A percentile compares a stretch with the other conserved stretches of the same genome.
Conservation (phyloP, 163 green algal species). For the Scenedesmus sp. region DNA sequence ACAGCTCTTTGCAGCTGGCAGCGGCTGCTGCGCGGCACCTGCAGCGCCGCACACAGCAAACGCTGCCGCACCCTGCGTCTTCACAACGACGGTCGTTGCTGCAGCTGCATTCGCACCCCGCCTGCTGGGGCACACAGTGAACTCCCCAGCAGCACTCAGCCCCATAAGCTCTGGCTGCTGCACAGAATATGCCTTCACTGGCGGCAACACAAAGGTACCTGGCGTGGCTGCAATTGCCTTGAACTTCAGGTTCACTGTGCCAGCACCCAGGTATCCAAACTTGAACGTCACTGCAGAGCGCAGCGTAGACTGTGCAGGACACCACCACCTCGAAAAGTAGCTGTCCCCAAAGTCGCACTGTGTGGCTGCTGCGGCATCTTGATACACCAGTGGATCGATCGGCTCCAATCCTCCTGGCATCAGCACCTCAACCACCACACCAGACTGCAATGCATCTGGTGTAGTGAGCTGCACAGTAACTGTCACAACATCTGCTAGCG, state of each 20-base stretch:
- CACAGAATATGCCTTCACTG: conserved; percentile 63
- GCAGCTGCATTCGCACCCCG: conserved; percentile 22
- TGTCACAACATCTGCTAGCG: conserved; percentile 36
- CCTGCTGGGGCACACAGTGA: conserved; percentile 51
- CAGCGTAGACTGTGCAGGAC: conserved; percentile 59
- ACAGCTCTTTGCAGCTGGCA: conserved; percentile 43
- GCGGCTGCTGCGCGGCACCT: neutral
- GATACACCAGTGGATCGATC: conserved; percentile 63
- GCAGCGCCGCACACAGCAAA: conserved; percentile 26
- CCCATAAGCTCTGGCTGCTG: conserved; percentile 73
- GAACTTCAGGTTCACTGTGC: conserved; percentile 60
- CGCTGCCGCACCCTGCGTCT: neutral
- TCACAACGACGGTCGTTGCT: neutral
- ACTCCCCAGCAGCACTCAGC: conserved; percentile 47
- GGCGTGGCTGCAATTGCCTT: conserved; percentile 66
- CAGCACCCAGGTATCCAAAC: conserved; percentile 53
- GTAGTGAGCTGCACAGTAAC: conserved; percentile 64
- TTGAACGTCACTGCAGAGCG: conserved; percentile 57
- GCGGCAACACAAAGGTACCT: conserved; percentile 66
- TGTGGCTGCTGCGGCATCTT: neutral
- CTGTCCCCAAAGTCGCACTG: neutral
- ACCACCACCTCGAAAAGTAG: neutral
- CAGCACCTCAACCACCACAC: conserved; percentile 57
- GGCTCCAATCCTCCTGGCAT: conserved; percentile 70
- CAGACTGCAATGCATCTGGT: conserved; percentile 59